Conservation (phyloP, 352 stramenopile species). For the Phytophthora macrochlamydospora region DNA sequence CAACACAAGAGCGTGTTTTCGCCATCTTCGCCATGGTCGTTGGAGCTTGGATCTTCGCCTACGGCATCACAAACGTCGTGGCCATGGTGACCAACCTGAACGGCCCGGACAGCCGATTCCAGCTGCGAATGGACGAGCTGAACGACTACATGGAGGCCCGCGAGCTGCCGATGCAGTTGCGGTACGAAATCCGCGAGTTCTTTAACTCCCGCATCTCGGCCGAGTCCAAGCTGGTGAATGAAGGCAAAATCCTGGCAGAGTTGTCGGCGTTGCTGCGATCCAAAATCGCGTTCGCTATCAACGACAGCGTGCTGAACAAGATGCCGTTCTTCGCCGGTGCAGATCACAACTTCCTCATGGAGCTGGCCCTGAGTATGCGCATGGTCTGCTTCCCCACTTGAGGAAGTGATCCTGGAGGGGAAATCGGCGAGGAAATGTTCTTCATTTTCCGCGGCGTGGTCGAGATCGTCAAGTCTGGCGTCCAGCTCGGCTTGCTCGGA, state of each 20-base stretch:
- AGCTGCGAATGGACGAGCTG: conserved; percentile 78
- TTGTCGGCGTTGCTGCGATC: conserved; percentile 74
- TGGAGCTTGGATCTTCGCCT: conserved; percentile 82
- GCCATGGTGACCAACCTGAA: conserved; percentile 77
- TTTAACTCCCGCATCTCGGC: conserved; percentile 80
- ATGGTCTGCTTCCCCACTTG: conserved; percentile 83
- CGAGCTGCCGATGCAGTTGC: conserved; percentile 71
- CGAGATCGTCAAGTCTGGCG: conserved; percentile 62
- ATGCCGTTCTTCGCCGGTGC: conserved; percentile 82
- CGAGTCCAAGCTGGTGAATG: conserved; percentile 73
- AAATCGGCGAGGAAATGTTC: conserved; percentile 88
- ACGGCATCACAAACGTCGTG: conserved; percentile 81
- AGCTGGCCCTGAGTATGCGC: conserved; percentile 80
- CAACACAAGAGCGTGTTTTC: conserved; percentile 69
- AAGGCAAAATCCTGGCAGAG: conserved; percentile 73
- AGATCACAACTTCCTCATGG: conserved; percentile 85
- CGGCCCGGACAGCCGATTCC: conserved; percentile 60
- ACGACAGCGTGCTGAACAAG: conserved; percentile 81
- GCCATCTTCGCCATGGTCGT: conserved; percentile 77
- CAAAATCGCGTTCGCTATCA: conserved; percentile 83
- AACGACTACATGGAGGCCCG: conserved; percentile 86
- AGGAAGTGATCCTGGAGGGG: conserved; percentile 82
- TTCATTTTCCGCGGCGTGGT: conserved; percentile 85
- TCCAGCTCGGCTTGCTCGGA: conserved; percentile 69
- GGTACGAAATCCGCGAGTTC: conserved; percentile 84